Conservation (phyloP, 768 basidiomycete genomes). For the Suillus plorans region DNA sequence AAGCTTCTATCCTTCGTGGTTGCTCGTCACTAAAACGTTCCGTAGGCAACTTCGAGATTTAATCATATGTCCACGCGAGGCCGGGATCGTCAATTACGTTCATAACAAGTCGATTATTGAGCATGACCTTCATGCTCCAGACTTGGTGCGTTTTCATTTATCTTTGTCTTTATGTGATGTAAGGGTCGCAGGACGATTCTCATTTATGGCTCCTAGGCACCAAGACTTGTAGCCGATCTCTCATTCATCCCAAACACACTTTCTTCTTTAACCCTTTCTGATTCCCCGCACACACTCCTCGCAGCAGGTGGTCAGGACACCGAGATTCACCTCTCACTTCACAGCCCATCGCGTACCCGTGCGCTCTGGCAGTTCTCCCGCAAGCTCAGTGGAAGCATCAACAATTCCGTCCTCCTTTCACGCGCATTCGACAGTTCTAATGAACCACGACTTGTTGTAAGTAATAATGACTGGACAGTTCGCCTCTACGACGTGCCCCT, state of each 20-base stretch:
- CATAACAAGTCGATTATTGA: constrained; percentile 54
- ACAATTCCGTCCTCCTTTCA: constrained; percentile 72
- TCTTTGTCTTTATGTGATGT: constrained; percentile 13
- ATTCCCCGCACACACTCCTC: constrained; percentile 50
- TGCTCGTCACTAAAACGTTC: neutral
- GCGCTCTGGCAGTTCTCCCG: constrained; percentile 55
- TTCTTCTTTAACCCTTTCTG: constrained; percentile 50
- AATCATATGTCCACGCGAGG: constrained; percentile 67
- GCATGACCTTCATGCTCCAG: constrained; percentile 51
- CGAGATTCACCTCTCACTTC: constrained; percentile 66
- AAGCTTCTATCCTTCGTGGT: constrained; percentile 20
- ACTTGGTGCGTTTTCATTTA: constrained; percentile 39
- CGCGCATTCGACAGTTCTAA: constrained; percentile 60
- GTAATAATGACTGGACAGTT: constrained; percentile 84
- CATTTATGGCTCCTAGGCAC: constrained; percentile 34
- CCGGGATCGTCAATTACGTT: constrained; percentile 65
- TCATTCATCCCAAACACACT: constrained; percentile 65
- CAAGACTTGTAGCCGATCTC: constrained; percentile 51
- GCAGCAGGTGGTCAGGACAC: constrained; percentile 76
- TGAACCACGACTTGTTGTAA: constrained; percentile 77
- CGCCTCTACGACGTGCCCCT: constrained; percentile 78
- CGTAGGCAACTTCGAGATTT: constrained; percentile 77
- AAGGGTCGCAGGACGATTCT: constrained; percentile 12
- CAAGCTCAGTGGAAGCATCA: constrained; percentile 66
- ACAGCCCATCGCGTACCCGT: constrained; percentile 22